These are phyloP conservation scores for Misopates orontium DNA, from an alignment of 257 asterid genomes.

Conservation along the genomic window DNA sequence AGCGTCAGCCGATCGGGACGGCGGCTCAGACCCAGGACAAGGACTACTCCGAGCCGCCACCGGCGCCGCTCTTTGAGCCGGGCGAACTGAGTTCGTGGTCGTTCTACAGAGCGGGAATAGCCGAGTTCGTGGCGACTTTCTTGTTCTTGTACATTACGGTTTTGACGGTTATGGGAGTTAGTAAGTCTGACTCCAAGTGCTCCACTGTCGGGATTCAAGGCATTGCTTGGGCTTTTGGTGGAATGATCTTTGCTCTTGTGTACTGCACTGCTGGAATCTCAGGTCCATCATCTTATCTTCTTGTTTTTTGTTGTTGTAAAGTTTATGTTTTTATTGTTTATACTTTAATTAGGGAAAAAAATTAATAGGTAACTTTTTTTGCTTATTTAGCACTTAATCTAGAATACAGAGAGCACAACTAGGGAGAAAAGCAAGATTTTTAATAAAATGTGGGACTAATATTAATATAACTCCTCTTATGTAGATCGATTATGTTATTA, in stretches of 20 bases:
- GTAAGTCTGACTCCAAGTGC: constrained; percentile 41
- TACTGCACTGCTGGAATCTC: constrained; percentile 57
- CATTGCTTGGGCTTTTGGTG: constrained; percentile 58
- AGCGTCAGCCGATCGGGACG: constrained; percentile 49
- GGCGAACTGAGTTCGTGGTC: constrained; percentile 49
- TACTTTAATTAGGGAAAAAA: no score
- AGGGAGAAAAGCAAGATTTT: no score
- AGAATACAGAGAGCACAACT: no score
- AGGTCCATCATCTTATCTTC: constrained; percentile 11
- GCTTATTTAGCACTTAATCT: no score
- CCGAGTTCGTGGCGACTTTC: constrained; percentile 48
- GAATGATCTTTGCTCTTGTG: constrained; percentile 54
- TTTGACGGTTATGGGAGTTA: constrained; percentile 48
- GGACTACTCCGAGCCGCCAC: constrained; percentile 52
- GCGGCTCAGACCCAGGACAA: constrained; percentile 53
- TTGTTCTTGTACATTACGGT: constrained; percentile 43
- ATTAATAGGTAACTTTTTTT: no score
- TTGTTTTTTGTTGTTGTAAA: neutral
- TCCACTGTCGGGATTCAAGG: constrained; percentile 52
- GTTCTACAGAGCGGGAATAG: constrained; percentile 48
- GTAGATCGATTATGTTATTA: no score
- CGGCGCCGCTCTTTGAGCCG: constrained; percentile 41
- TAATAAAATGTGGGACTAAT: neutral
- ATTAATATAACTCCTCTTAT: neutral
- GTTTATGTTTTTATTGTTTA: no score